Evolutionary conservation across 495 filamentous ascomycete genomes (phyloP).

Genomic region (Letharia columbiana): DNA sequence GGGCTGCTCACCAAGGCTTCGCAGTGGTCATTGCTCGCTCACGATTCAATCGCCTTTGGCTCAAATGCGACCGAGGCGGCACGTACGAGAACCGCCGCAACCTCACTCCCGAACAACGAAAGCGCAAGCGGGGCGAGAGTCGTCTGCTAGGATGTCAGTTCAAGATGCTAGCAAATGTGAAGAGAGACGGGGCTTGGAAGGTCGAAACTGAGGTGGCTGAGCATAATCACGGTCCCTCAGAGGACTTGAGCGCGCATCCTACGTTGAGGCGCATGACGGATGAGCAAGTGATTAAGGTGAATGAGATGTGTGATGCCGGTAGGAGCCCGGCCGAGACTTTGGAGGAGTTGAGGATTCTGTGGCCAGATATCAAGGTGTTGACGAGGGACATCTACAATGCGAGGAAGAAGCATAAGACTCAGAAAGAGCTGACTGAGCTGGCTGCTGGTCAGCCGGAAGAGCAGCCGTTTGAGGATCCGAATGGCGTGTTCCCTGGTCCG

Average conservation of each 20-base stretch:
- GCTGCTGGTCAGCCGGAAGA: constrained; percentile 10
- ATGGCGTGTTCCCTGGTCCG: constrained; percentile 24
- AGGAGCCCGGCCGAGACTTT: constrained; percentile 26
- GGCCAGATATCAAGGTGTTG: constrained; percentile 27
- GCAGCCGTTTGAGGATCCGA: constrained; percentile 23
- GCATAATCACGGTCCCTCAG: constrained; percentile 27
- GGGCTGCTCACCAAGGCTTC: constrained; percentile 26
- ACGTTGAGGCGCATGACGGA: constrained; percentile 25
- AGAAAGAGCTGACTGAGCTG: constrained; percentile 16
- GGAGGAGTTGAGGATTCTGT: constrained; percentile 20
- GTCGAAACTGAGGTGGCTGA: constrained; percentile 22
- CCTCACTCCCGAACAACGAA: constrained; percentile 25
- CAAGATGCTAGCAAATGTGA: constrained; percentile 22
- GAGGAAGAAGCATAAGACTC: constrained; percentile 27
- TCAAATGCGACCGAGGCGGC: constrained; percentile 29
- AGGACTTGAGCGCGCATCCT: constrained; percentile 25
- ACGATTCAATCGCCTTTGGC: constrained; percentile 27
- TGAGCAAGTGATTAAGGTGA: constrained; percentile 21
- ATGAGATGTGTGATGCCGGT: constrained; percentile 27
- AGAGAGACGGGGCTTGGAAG: constrained; percentile 23
- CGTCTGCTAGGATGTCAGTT: constrained; percentile 26
- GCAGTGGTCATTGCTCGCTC: constrained; percentile 28
- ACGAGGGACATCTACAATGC: constrained; percentile 29
- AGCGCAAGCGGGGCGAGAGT: constrained; percentile 28
- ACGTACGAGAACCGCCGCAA: constrained; percentile 26